phyloP scores from a whole-genome alignment of 345 rosid species.

The Moricandia moricandioides region DNA sequence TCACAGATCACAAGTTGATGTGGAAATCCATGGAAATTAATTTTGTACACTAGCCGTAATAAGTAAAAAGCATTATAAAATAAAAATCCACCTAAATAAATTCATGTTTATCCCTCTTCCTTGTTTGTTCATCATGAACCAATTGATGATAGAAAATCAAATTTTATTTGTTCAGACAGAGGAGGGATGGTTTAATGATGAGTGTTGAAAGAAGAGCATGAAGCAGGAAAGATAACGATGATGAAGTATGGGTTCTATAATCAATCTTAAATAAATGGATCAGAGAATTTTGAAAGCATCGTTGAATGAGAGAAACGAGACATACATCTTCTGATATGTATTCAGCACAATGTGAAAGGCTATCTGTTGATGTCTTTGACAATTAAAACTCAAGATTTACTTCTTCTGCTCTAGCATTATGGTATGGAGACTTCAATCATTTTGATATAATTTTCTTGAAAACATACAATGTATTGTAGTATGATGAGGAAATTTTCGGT shows the following conservation, averaged over 20 bases:
- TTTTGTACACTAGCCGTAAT: neutral
- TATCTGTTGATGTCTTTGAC: neutral
- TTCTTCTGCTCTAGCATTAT: neutral
- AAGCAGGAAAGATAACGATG: neutral
- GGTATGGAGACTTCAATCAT: neutral
- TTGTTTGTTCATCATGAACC: neutral
- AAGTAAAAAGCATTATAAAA: neutral
- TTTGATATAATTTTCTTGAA: neutral
- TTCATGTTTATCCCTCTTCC: neutral
- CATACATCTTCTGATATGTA: neutral
- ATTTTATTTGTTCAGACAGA: neutral
- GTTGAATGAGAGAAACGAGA: neutral
- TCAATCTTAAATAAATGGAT: neutral
- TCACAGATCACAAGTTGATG: conserved; percentile 7
- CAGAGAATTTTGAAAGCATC: neutral
- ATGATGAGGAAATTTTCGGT: neutral
- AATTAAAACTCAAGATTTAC: neutral
- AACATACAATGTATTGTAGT: neutral
- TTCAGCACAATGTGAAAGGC: neutral
- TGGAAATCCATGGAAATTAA: neutral
- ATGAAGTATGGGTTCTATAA: neutral
- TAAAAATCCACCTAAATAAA: neutral
- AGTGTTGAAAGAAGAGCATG: neutral
- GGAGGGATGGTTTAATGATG: neutral
- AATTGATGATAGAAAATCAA: neutral